Conservation (phyloP, 2,329 filamentous ascomycete genomes). For the Talaromyces sp. region DNA sequence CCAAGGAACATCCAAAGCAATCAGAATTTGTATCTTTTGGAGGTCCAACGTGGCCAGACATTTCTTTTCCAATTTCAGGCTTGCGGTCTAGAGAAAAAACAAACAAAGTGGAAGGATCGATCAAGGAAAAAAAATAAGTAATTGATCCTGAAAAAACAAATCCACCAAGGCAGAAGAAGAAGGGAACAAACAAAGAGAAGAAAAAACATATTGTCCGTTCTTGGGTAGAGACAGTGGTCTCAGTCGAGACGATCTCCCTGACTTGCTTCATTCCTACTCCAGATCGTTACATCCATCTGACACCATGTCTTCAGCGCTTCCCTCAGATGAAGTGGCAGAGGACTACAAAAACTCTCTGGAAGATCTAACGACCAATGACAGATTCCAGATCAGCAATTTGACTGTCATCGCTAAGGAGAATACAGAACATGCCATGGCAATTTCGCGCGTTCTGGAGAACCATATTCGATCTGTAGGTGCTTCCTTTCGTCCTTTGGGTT, state of each 20-base stretch:
- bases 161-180: slow-evolving; percentile 5
- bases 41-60: slow-evolving; percentile 6
- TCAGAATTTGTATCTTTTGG: slow-evolving; percentile 12
- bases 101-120: slow-evolving; percentile 11
- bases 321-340: slow-evolving; percentile 81
- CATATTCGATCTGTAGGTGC: slow-evolving; percentile 89
- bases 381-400: slow-evolving; percentile 93
- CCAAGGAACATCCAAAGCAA: slow-evolving; percentile 3
- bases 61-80: slow-evolving; percentile 4
- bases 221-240: background rate
- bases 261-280: background rate
- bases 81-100: slow-evolving; percentile 4
- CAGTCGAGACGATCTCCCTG: background rate
- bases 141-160: slow-evolving; percentile 6
- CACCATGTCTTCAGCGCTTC: slow-evolving; percentile 59
- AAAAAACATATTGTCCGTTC: background rate
- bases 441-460: slow-evolving; percentile 82
- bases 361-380: slow-evolving; percentile 84
- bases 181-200: slow-evolving; percentile 10
- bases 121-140: slow-evolving; percentile 6
- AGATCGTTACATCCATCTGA: slow-evolving; percentile 2
- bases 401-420: slow-evolving; percentile 97
- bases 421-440: slow-evolving; percentile 89
- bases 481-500: background rate
- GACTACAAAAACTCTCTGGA: slow-evolving; percentile 92